A percentile compares a stretch with the other conserved stretches of the same genome.
These are phyloP conservation scores for Lactarius vividus DNA, from an alignment of 768 basidiomycete genomes.

Conservation along the genomic window DNA sequence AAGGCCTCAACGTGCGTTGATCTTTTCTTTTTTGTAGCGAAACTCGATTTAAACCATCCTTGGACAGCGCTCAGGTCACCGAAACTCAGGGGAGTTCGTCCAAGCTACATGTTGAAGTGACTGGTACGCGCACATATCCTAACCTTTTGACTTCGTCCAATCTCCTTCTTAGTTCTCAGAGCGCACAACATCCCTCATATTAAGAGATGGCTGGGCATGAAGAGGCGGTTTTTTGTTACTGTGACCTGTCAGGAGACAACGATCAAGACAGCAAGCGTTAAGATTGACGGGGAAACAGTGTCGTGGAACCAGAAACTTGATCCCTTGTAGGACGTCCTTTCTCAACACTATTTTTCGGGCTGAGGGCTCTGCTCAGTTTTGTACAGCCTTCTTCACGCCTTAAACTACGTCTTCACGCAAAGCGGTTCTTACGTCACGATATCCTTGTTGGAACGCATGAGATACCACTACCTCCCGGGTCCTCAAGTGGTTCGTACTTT, in stretches of 20 bases:
- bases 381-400: background rate
- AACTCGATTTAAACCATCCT: too few species aligned
- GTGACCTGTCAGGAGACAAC: background rate
- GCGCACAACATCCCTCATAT: background rate
- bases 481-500: background rate
- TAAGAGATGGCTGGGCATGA: background rate
- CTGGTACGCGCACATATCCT: too few species aligned
- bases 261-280: background rate
- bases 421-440: background rate
- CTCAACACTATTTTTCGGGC: background rate
- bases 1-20: too few species aligned
- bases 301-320: background rate
- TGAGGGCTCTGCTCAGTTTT: background rate
- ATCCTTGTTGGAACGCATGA: background rate
- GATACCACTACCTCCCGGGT: background rate
- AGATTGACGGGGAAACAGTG: background rate
- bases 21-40: too few species aligned
- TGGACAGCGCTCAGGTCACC: too few species aligned
- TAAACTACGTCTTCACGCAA: background rate
- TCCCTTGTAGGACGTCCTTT: background rate
- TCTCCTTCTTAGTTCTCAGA: background rate
- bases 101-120: too few species aligned
- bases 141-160: too few species aligned
- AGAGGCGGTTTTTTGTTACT: background rate
- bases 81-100: too few species aligned